Percentiles rank a stretch among this genome's conserved stretches.
Evolutionary conservation across 2,329 filamentous ascomycete species (phyloP).

Genomic region (Aspergillus transmontanensis): DNA sequence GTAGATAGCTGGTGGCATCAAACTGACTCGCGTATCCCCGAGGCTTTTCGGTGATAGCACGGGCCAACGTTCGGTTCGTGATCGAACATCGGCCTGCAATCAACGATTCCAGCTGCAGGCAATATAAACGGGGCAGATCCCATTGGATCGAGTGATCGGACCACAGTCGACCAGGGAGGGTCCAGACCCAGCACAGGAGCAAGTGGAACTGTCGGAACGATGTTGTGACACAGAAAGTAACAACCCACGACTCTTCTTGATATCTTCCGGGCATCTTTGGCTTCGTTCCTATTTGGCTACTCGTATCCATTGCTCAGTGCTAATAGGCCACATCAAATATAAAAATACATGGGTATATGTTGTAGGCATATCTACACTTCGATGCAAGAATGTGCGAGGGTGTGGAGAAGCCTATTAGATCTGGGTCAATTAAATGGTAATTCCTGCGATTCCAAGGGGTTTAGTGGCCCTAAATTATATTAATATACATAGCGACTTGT

Average conservation of each 20-base stretch:
- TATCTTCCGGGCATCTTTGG: neutral
- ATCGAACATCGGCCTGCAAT: neutral
- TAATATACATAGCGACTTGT: neutral
- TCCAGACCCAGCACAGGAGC: neutral
- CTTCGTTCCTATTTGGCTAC: neutral
- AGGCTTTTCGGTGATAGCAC: neutral
- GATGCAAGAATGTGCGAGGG: neutral
- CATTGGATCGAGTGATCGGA: neutral
- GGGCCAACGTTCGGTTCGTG: neutral
- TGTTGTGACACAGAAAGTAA: neutral
- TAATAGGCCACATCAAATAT: neutral
- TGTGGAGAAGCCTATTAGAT: neutral
- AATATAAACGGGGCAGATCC: conserved; percentile 1
- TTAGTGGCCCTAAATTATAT: neutral
- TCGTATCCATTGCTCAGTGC: neutral
- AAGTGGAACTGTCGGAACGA: neutral
- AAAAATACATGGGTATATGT: neutral
- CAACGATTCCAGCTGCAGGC: neutral
- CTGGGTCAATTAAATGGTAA: neutral
- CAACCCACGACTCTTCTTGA: neutral
- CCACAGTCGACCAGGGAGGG: neutral
- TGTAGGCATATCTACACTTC: too few relatives aligned
- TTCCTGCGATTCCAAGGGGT: neutral
- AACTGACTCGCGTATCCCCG: neutral
- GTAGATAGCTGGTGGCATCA: neutral